Evolutionary conservation across 495 filamentous ascomycete species (phyloP).

Genomic region (Penicillium lividum): DNA sequence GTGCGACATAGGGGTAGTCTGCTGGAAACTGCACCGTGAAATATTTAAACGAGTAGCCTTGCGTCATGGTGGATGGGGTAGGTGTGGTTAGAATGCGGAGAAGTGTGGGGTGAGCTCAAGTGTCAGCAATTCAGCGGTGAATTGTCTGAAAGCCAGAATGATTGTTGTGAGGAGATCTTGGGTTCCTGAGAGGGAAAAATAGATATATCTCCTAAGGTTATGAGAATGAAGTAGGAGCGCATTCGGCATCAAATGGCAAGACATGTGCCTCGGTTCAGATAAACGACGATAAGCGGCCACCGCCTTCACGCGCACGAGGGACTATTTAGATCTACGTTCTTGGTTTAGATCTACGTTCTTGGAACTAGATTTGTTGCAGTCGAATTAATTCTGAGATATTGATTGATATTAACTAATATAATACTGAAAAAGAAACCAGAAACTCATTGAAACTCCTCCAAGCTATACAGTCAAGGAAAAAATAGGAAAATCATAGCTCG

Average conservation of each 20-base stretch:
- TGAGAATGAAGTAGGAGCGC: background rate
- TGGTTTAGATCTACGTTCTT: background rate
- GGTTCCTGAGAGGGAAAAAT: background rate
- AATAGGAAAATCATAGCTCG: background rate
- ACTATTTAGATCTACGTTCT: background rate
- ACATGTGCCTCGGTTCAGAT: constrained; percentile 22
- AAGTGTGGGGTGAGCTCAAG: background rate
- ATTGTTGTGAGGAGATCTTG: background rate
- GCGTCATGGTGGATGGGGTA: constrained; percentile 20
- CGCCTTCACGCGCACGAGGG: background rate
- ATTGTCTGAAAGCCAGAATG: background rate
- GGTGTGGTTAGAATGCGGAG: background rate
- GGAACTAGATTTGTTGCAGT: background rate
- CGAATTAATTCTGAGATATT: background rate
- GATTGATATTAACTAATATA: background rate
- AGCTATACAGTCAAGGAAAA: background rate
- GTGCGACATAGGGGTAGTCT: constrained; percentile 68
- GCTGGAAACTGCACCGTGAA: constrained; percentile 75
- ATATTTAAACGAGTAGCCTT: constrained; percentile 56
- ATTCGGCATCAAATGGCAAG: background rate
- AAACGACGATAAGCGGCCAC: constrained; percentile 14
- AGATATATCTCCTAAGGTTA: background rate
- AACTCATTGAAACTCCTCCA: background rate
- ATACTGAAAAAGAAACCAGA: background rate
- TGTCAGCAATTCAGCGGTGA: background rate